Conservation (phyloP, 371 early-diverging fungal genomes). For the Smittium mucronatum region DNA sequence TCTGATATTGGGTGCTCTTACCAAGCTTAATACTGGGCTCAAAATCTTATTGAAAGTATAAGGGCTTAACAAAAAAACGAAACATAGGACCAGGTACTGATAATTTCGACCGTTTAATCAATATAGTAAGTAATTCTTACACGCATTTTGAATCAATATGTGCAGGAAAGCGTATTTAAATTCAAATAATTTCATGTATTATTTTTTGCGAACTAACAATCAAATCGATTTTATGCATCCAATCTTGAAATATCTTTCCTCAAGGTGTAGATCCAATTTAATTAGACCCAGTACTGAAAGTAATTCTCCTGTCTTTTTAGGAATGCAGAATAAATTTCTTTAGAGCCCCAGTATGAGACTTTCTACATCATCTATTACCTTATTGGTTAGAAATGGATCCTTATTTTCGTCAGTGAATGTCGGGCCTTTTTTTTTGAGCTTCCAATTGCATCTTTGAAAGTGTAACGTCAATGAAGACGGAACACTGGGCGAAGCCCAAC, state of each 20-base stretch:
- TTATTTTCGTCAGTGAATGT: neutral
- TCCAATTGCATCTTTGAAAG: no score
- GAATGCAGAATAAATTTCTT: neutral
- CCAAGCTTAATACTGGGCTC: slow-evolving; percentile 23
- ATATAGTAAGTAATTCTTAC: slow-evolving; percentile 31
- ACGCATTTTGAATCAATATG: slow-evolving; percentile 21
- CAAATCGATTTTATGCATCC: slow-evolving; percentile 25
- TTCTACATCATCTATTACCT: neutral
- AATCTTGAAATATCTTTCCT: slow-evolving; percentile 16
- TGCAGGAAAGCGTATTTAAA: slow-evolving; percentile 26
- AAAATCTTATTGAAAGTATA: slow-evolving; percentile 34
- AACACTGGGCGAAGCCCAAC: no score
- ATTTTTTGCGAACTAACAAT: slow-evolving; percentile 16
- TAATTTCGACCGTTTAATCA: slow-evolving; percentile 32
- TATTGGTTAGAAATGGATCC: neutral
- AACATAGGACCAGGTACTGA: slow-evolving; percentile 33
- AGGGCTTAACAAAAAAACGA: slow-evolving; percentile 35
- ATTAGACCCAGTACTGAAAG: slow-evolving; percentile 26
- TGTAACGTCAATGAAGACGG: no score
- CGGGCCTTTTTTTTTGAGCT: neutral
- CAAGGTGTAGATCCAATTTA: slow-evolving; percentile 23
- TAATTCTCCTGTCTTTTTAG: slow-evolving; percentile 10
- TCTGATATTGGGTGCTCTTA: slow-evolving; percentile 22
- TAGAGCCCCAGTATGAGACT: neutral
- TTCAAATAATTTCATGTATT: slow-evolving; percentile 24